Base-by-base conservation (phyloP, 192 early-diverging fungal species). In the Coemansia sp. region DNA sequence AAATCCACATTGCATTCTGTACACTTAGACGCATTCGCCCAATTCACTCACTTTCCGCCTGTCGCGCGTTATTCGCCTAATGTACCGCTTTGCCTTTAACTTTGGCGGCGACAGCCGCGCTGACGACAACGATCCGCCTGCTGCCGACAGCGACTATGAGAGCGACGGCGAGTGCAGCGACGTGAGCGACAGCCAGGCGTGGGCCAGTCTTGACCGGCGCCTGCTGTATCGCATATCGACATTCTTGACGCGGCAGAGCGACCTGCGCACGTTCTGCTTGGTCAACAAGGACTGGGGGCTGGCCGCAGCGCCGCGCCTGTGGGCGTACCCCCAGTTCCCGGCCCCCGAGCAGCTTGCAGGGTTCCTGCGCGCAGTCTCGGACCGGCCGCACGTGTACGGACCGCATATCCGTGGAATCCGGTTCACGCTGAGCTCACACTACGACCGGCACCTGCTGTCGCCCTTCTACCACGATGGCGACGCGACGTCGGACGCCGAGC, bases 251-350 rank as follows among this genome's bases (percentile, higher is more conserved):
- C 63, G 59, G 32, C 73, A 65, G 73, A 38, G 52, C 63, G 73
- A 76, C 59, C 63, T 64, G n/a, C 62, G 63, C 22, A 40, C 54
- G 14, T 63, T 76, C 56, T 66, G 73, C 40, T 40, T 69, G 47
- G 73, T 76, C 23, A 66, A 30, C 67, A 57, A 57, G 25, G 73
- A 76, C 63, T 76, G 73, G 73, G 67, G 59, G 19, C 56, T 61
- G 14, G 73, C 67, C 1, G 73, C 54, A 19, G 53, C 61, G 45
- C 59, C 73, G 7, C 29, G 25, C n/a, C 67, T 76, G 19, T 76
- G 73, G 73, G 73, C 67, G 18, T 69, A 69, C 50, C 73, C 73
- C 19, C 62, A 65, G 51, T 76, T 76, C 27, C 51, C 73, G 2
- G 64, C 62, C 27, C 73, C 73, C 29, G 43, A 69, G 40, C 73